These are phyloP conservation scores for Rosa hybrid DNA, from an alignment of 331 rosid species.

Conservation along the genomic window DNA sequence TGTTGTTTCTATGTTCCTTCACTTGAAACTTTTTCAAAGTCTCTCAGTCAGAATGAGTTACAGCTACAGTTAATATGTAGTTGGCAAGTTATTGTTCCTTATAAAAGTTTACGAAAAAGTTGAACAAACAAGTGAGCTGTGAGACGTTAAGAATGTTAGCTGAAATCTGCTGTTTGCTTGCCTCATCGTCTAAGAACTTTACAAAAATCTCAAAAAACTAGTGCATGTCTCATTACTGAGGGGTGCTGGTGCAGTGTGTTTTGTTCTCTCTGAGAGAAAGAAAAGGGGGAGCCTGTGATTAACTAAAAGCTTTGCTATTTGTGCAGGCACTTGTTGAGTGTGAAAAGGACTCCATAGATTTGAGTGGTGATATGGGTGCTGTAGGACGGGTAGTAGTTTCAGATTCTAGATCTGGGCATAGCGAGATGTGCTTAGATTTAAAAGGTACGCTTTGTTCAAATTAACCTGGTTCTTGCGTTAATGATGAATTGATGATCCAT, in stretches of 20 bases:
- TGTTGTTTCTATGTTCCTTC: neutral
- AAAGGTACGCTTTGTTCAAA: constrained; percentile 55
- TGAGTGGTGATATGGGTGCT: constrained; percentile 91
- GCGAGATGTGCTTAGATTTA: constrained; percentile 75
- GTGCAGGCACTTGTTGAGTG: constrained; percentile 90
- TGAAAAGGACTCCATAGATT: constrained; percentile 91
- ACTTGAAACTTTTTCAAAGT: neutral
- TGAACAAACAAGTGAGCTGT: neutral
- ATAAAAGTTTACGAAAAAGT: neutral
- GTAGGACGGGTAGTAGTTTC: constrained; percentile 81
- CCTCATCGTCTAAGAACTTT: neutral
- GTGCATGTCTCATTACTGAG: neutral
- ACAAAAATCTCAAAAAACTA: neutral
- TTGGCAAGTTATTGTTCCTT: neutral
- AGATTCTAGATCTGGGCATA: constrained; percentile 55
- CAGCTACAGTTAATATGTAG: neutral
- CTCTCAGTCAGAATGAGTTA: constrained; percentile 1
- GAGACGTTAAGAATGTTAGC: neutral
- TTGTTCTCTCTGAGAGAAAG: neutral
- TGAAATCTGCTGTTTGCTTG: neutral
- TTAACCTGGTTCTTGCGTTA: constrained; percentile 15
- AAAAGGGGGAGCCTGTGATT: constrained; percentile 13
- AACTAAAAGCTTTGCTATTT: constrained; percentile 23
- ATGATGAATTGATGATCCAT: constrained; percentile 18
- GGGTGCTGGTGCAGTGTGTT: neutral